phyloP scores from a whole-genome alignment of 1,284 basidiomycete genomes.

The Sporisorium sorghi region DNA sequence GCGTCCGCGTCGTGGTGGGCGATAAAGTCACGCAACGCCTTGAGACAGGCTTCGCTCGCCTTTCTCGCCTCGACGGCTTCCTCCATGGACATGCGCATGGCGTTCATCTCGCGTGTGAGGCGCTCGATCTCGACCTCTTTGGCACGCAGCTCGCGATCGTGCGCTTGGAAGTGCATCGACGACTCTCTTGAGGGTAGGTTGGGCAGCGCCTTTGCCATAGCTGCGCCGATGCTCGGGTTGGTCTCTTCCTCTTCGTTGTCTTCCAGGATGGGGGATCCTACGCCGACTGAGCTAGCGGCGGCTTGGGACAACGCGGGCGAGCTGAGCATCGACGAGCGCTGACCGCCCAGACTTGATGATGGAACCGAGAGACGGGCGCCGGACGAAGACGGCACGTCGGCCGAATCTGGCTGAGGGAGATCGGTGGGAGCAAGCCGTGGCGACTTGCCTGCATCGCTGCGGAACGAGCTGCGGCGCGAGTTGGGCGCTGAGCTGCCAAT shows the following conservation, averaged over 20 bases:
- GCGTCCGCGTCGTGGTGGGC: conserved; percentile 44
- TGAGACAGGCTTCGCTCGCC: conserved; percentile 62
- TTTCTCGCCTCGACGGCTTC: conserved; percentile 64
- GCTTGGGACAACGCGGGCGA: conserved; percentile 49
- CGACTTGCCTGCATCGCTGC: conserved; percentile 35
- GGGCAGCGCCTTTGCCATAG: conserved; percentile 21
- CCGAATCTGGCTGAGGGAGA: conserved; percentile 14
- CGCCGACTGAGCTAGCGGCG: conserved; percentile 38
- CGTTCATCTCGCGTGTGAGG: conserved; percentile 49
- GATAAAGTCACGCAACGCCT: conserved; percentile 60
- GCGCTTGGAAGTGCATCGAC: conserved; percentile 20
- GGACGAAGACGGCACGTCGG: conserved; percentile 15
- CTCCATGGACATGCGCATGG: conserved; percentile 50
- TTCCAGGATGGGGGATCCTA: conserved; percentile 51
- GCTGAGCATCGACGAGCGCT: conserved; percentile 18
- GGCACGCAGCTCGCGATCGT: conserved; percentile 48
- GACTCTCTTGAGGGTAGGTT: conserved; percentile 21
- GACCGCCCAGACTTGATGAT: conserved; percentile 8
- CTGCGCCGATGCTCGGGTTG: not conserved
- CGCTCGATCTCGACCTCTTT: conserved; percentile 59
- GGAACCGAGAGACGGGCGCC: conserved; percentile 36
- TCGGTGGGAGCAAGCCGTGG: conserved; percentile 26
- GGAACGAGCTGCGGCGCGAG: conserved; percentile 50
- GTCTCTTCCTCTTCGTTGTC: conserved; percentile 47
- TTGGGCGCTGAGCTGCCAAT: conserved; percentile 35